Evolutionary conservation across 1,139 yeast genomes (phyloP), one percentile per base, ranked within the genome.

Genomic region (Taiozyma sp.): DNA sequence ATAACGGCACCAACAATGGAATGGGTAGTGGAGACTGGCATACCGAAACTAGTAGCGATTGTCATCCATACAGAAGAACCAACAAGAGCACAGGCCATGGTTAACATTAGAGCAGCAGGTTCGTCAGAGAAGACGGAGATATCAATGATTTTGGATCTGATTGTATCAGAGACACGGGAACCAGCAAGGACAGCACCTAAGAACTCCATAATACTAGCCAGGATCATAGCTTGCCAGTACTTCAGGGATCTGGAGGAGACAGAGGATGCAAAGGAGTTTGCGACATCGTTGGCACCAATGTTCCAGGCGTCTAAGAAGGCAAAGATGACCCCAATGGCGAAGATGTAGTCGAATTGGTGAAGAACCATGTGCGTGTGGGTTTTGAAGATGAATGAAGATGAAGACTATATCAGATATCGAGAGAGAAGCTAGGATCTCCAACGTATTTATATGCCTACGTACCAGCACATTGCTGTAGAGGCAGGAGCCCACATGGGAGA

Each of bases 251-350:
- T 71, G 13, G 91, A 83, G 6, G 90, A 81, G 24, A 84, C 81
- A 3, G 88, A 80, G 2, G 90, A 82, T 1, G 91, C 86, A 64
- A 83, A 85, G 5, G 93, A 85, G 70, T 86, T 85, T 40, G 93
- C 87, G 53, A 85, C 90, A 73, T 85, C 93, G 63, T 86, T 85
- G 43, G 93, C 95, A 50, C 95, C 95, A 60, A 84, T 85, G 65
- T 83, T 83, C 77, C 83, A 85, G n/a, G 91, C 91, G 68, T 84
- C 90, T 61, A 84, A 72, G 72, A 83, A 83, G 57, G 89, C 90
- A 68, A 85, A 84, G 54, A 84, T 69, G 77, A 83, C 77, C 47
- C 81, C 80, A 54, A 83, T 75, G 4, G 86, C 88, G 62, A 83
- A 79, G 62, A 83, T 73, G 63, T 83, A 83, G 64, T 82, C 85